Conservation (phyloP, 805 yeast genomes). For the Ogataea saltuana region DNA sequence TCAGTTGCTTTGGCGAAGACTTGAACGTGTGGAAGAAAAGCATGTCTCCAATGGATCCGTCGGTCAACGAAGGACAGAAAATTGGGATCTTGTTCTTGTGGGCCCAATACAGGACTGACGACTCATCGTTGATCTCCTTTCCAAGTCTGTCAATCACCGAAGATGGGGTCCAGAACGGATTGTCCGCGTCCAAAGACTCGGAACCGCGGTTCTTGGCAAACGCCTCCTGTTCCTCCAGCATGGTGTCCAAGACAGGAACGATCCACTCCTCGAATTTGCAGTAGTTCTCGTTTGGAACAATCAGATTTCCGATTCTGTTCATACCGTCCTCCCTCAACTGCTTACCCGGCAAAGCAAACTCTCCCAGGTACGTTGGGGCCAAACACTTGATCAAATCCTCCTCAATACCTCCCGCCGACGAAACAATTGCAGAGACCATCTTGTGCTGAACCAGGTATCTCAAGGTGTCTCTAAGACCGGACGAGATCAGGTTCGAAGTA, state of each 20-base stretch:
- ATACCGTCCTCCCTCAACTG: constrained; percentile 89
- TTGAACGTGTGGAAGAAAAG: constrained; percentile 97
- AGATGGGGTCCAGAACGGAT: constrained; percentile 92
- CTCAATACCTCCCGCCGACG: constrained; percentile 98
- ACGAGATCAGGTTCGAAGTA: constrained; percentile 92
- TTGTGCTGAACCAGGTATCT: constrained; percentile 89
- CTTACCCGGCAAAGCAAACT: constrained; percentile 78
- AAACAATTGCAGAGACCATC: constrained; percentile 91
- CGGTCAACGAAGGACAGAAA: constrained; percentile 96
- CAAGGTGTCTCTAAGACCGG: constrained; percentile 90
- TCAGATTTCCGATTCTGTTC: constrained; percentile 95
- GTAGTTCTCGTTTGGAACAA: constrained; percentile 97
- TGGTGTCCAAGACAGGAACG: constrained; percentile 84
- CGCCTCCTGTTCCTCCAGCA: constrained; percentile 85
- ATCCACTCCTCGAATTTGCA: constrained; percentile 99
- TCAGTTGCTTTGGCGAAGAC: constrained; percentile 83
- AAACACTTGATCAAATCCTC: constrained; percentile 95
- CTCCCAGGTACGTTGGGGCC: constrained; percentile 96
- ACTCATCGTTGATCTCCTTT: constrained; percentile 90
- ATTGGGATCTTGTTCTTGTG: constrained; percentile 95
- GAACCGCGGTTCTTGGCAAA: constrained; percentile 55
- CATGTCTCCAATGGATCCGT: constrained; percentile 99
- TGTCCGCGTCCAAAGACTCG: constrained; percentile 62
- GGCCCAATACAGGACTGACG: constrained; percentile 95
- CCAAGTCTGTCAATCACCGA: constrained; percentile 90